Percentiles rank a stretch among this genome's conserved stretches.
Evolutionary conservation across 2,329 filamentous ascomycete species (phyloP).

Genomic region (Aspergillus niger): DNA sequence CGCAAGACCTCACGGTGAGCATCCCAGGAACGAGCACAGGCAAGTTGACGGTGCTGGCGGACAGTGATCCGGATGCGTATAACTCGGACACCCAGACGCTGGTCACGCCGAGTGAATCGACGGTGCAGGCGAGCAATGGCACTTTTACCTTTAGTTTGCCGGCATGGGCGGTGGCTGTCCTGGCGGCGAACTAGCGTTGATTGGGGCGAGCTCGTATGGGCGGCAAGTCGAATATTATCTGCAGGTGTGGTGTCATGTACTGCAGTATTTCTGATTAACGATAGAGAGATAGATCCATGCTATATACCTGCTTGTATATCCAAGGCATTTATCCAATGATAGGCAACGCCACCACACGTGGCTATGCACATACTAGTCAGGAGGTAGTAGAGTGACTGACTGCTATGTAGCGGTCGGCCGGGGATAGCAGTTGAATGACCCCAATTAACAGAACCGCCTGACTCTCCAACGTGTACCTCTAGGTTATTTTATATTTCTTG

Average conservation of each 20-base stretch:
- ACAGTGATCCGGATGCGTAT: constrained; percentile 20
- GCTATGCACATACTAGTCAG: neutral
- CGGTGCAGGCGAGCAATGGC: constrained; percentile 15
- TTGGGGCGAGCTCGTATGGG: neutral
- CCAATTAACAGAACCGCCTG: no score
- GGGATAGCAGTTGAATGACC: no score
- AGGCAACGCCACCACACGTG: neutral
- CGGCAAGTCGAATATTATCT: neutral
- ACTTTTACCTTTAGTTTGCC: constrained; percentile 23
- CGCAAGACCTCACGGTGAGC: constrained; percentile 22
- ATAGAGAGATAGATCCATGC: no score
- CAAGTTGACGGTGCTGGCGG: constrained; percentile 22
- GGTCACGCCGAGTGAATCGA: constrained; percentile 11
- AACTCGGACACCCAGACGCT: constrained; percentile 13
- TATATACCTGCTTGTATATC: no score
- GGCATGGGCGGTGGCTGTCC: constrained; percentile 25
- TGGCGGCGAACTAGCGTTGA: constrained; percentile 14
- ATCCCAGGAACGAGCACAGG: constrained; percentile 19
- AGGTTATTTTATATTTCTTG: no score
- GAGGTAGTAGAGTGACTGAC: no score
- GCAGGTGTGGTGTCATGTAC: neutral
- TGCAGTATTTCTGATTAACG: neutral
- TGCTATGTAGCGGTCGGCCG: no score
- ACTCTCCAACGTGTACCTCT: no score
- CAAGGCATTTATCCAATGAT: neutral